These are phyloP conservation scores for Nigrograna mackinnonii DNA, from an alignment of 2,329 filamentous ascomycete genomes.

Conservation along the genomic window DNA sequence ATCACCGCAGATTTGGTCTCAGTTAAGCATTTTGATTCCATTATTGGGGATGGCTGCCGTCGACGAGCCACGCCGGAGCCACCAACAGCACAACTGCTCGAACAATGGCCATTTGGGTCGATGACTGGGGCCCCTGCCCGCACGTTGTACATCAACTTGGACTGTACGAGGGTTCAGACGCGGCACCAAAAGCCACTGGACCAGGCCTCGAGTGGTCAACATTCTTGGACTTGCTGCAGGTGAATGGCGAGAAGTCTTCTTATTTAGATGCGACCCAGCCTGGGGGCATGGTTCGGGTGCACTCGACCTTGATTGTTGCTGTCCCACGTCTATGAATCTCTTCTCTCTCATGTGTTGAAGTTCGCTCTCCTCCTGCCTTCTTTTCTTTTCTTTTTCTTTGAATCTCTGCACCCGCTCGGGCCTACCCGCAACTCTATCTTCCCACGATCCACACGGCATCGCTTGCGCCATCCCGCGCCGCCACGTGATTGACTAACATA, in stretches of 20 bases:
- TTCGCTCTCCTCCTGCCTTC: slow-evolving; percentile 1
- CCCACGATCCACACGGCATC: slow-evolving; percentile 6
- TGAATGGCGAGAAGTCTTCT: slow-evolving; percentile 8
- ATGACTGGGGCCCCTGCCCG: slow-evolving; percentile 3
- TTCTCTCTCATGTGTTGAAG: too few species aligned
- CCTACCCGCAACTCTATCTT: slow-evolving; percentile 5
- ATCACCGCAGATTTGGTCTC: too few species aligned
- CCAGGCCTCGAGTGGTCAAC: slow-evolving; percentile 4
- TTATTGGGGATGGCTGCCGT: slow-evolving; percentile 18
- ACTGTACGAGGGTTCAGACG: slow-evolving; percentile 1
- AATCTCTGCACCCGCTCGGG: too few species aligned
- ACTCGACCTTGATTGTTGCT: too few species aligned
- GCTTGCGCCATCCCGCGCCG: slow-evolving; percentile 7
- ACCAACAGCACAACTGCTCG: slow-evolving; percentile 19
- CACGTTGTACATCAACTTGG: slow-evolving; percentile 10
- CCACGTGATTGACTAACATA: slow-evolving; percentile 2
- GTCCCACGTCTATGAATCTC: too few species aligned
- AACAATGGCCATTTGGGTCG: slow-evolving; percentile 10
- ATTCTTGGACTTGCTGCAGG: slow-evolving; percentile 8
- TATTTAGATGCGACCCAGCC: slow-evolving; percentile 20
- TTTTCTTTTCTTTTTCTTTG: slow-evolving; percentile 4
- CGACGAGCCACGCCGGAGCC: slow-evolving; percentile 10
- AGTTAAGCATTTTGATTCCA: slow-evolving; percentile 9
- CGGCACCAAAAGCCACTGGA: slow-evolving; percentile 10
- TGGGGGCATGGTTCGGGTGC: too few species aligned